These are phyloP conservation scores for Breviolum minutum DNA, from an alignment of 73 alveolate genomes.

Conservation along the genomic window DNA sequence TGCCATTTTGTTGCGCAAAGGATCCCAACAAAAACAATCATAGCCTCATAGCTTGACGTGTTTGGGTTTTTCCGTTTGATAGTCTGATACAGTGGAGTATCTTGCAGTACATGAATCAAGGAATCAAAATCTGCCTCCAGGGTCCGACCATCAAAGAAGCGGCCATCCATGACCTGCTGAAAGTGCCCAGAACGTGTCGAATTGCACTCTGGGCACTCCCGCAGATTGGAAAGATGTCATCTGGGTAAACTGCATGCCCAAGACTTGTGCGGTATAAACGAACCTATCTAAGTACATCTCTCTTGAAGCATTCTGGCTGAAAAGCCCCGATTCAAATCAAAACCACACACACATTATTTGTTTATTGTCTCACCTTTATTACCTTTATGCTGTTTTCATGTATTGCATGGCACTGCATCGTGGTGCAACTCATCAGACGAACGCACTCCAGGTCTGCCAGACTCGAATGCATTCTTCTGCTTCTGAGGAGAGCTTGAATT, in stretches of 20 bases:
- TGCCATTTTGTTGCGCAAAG: background rate
- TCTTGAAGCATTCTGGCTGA: too few species aligned
- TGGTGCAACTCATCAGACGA: too few species aligned
- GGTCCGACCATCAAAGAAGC: conserved; percentile 81
- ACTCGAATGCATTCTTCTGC: conserved; percentile 92
- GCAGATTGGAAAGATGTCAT: background rate
- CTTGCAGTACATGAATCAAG: too few species aligned
- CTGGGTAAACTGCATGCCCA: background rate
- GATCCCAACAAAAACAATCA: background rate
- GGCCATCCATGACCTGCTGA: conserved; percentile 79
- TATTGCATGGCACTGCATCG: too few species aligned
- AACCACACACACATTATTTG: too few species aligned
- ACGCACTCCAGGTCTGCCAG: background rate
- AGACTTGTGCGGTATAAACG: background rate
- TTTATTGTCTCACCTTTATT: too few species aligned
- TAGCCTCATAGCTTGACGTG: too few species aligned
- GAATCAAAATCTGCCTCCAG: conserved; percentile 21
- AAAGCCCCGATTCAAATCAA: too few species aligned
- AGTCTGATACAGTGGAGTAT: too few species aligned
- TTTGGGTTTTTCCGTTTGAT: too few species aligned
- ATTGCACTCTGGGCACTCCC: background rate
- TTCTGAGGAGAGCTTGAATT: conserved; percentile 67
- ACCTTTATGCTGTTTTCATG: background rate
- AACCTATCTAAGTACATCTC: background rate
- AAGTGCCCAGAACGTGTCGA: background rate